Evolutionary conservation across 1,284 basidiomycete genomes (phyloP).

Genomic region (Pseudozyma pruni): DNA sequence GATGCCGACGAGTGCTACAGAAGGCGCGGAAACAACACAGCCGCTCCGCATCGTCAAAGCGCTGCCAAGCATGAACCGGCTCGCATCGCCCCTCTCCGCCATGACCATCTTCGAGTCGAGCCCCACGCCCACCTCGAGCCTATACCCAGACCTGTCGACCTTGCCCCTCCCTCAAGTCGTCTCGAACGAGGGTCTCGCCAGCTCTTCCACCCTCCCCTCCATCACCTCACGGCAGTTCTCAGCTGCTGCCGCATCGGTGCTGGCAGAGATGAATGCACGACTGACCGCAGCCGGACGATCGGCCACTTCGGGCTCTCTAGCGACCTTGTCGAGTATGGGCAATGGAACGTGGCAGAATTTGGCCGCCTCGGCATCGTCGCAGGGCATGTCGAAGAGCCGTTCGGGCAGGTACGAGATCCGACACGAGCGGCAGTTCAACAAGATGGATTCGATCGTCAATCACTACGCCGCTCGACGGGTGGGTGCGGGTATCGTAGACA

Average conservation of each 20-base stretch:
- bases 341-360: slow-evolving; percentile 27
- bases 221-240: slow-evolving; percentile 45
- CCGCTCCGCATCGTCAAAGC: slow-evolving; percentile 54
- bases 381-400: slow-evolving; percentile 34
- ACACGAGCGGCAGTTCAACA: slow-evolving; percentile 49
- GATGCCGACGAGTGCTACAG: not conserved
- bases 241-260: slow-evolving; percentile 45
- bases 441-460: slow-evolving; percentile 57
- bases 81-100: slow-evolving; percentile 33
- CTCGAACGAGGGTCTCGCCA: slow-evolving; percentile 21
- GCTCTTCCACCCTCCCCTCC: slow-evolving; percentile 42
- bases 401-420: slow-evolving; percentile 46
- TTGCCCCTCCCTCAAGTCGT: slow-evolving; percentile 24
- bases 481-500: slow-evolving; percentile 7
- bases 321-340: slow-evolving; percentile 32
- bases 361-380: slow-evolving; percentile 22
- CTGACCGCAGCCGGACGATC: slow-evolving; percentile 41
- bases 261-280: slow-evolving; percentile 56
- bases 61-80: slow-evolving; percentile 28
- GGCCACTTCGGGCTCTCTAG: slow-evolving; percentile 24
- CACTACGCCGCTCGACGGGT: slow-evolving; percentile 53
- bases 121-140: slow-evolving; percentile 11
- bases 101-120: slow-evolving; percentile 36
- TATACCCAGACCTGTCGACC: slow-evolving; percentile 36
- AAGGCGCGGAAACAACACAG: slow-evolving; percentile 14